Conservation (phyloP, 1,284 basidiomycete genomes). For the Moniliella sp. region DNA sequence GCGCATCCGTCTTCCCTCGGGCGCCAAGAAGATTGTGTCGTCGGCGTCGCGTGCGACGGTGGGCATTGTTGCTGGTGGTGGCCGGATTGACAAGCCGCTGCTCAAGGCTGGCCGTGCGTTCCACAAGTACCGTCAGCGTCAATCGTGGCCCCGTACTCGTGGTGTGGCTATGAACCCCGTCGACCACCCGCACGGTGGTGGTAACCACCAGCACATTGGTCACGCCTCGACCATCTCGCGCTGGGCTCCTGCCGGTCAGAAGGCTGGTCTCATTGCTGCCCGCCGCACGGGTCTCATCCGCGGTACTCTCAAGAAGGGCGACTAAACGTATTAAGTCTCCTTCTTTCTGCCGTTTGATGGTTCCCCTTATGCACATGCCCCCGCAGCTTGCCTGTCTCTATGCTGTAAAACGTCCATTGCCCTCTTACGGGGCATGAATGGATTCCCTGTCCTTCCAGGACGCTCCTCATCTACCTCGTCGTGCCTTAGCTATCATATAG, state of each 20-base stretch:
- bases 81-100: constrained; percentile 48
- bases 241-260: constrained; percentile 26
- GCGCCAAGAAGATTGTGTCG: constrained; percentile 84
- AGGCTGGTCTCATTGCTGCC: constrained; percentile 33
- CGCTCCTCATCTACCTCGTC: no score
- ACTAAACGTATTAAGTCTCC: no score
- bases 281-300: constrained; percentile 33
- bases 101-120: constrained; percentile 31
- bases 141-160: constrained; percentile 33
- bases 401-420: no score
- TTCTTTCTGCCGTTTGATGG: no score
- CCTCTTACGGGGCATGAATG: no score
- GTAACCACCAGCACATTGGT: constrained; percentile 35
- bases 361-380: no score
- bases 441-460: no score
- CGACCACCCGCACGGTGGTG: constrained; percentile 34
- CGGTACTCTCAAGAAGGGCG: constrained; percentile 26
- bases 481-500: no score
- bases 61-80: constrained; percentile 93
- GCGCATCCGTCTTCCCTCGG: constrained; percentile 67
- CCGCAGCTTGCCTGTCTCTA: no score
- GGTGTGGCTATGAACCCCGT: constrained; percentile 35
- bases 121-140: constrained; percentile 34
- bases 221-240: constrained; percentile 28
- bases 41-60: constrained; percentile 71